Base-by-base conservation (phyloP, 2,329 filamentous ascomycete species). In the Lasiodiplodia sp. region DNA sequence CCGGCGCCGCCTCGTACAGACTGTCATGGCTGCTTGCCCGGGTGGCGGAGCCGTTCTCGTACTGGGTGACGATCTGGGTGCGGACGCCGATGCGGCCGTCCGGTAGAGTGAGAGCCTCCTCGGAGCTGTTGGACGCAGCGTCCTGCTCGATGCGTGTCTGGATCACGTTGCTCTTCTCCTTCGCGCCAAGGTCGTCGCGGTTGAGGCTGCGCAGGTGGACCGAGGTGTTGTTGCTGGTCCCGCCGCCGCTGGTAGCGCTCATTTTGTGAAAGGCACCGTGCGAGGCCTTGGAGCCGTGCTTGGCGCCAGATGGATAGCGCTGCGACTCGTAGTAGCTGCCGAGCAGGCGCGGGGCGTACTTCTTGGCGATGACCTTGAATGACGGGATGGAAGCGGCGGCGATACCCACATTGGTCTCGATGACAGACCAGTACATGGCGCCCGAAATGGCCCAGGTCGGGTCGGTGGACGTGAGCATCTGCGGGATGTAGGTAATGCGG, bases 361-460 rank as follows among this genome's bases (percentile, higher is more conserved):
- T 62, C 52, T 68, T 68, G 51, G 67, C 67, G 51, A 68, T 68
- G 67, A 68, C 67, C 37, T 68, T 68, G 67, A 70, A 70, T 2
- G 65, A 70, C 11, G 69, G 69, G 16, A 70, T 70, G 23, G 57
- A 65, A 31, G 69, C 69, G 11, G 69, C 69, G 2, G 62, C 28
- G 37, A 70, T 70, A 44, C 58, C 65, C 28, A 70, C 66, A 34
- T 67, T 68, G 8, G 69, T 68, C 25, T 70, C 69, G 25, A 67
- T 66, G 38, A 70, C 63, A 34, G 53, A 62, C 69, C 69, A 70
- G 31, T 68, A 68, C 66, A 70, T 67, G 57, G 65, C 66, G 11
- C 52, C 58, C 4, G 58, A 44, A 21, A 70, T 70, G 16, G 56
- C 65, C 51, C 58, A 70, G 53, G 69, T 70, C 23, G 38, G 52